Base-by-base conservation (phyloP, 148 eudicot genomes). In the Oxyria digyna region DNA sequence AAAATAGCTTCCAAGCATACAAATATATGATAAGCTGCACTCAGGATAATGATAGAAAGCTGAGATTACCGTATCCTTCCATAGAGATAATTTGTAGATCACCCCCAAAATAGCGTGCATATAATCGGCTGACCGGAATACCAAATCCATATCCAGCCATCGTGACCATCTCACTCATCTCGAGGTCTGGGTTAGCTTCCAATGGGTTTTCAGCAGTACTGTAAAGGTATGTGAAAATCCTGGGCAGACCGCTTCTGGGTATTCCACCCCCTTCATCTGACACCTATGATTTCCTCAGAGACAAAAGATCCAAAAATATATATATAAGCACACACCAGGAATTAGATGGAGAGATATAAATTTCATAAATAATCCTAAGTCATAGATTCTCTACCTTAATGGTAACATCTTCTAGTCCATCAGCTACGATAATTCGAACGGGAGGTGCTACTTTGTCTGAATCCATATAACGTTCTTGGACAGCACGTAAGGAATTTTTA, bases 211-310 rank as follows among this genome's bases (percentile, higher is more conserved):
- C 83, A 57, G 97, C 97, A 38, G 99, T 95, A 77, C 99, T 95
- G 75, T 95, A 91, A n/a, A 95, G 91, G 72, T 95, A 91, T 8
- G 97, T 95, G 73, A 95, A 95, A 41, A 91, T 88, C 75, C 73
- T 81, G 8, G 96, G 86, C n/a, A 95, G 91, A 67, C 96, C 97
- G 64, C 97, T 91, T 85, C 99, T 84, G 76, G 93, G 77, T 72
- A 95, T 88, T 18, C 97, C 99, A 71, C 99, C 99, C n/a, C 99
- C 99, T 87, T 95, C 96, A 81, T 95, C 99, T 12, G 97, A 95
- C 37, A 94, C 89, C 98, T 93, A 75, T 12, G 8, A 29, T 57
- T 23, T 57, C n/a, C 63, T 55, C 64, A 57, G 18, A 57, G 37
- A 18, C 63, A 55, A 27, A 24, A 24, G 17, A 29, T 14, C 13